phyloP scores from a whole-genome alignment of 768 basidiomycete genomes.

The Tremella fuciformis region DNA sequence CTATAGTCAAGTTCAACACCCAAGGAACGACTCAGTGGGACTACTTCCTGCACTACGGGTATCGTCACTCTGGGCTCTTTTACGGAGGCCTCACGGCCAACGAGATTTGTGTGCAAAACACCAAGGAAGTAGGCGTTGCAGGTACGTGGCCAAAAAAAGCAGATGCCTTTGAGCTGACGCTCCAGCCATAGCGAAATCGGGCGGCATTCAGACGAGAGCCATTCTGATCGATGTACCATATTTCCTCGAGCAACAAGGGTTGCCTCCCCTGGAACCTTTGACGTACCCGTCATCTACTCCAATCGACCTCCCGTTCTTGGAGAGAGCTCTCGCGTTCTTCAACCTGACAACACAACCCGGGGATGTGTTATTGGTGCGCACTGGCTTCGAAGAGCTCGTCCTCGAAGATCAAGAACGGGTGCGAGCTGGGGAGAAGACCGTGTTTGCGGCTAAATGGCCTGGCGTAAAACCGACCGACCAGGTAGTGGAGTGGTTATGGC shows the following conservation, averaged over 20 bases:
- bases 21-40: constrained; percentile 18
- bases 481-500: too few relatives aligned
- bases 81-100: constrained; percentile 17
- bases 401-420: neutral
- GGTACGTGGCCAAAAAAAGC: constrained; percentile 4
- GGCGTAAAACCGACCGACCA: too few relatives aligned
- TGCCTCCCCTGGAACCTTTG: constrained; percentile 7
- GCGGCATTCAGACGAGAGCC: constrained; percentile 13
- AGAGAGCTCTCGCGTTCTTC: constrained; percentile 3
- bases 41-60: constrained; percentile 17
- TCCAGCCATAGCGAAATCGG: constrained; percentile 14
- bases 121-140: constrained; percentile 14
- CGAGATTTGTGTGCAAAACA: constrained; percentile 7
- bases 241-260: neutral
- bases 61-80: constrained; percentile 7
- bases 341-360: constrained; percentile 9
- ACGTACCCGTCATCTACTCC: constrained; percentile 5
- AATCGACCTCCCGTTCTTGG: constrained; percentile 2
- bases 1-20: constrained; percentile 13
- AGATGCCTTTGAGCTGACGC: neutral
- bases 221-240: constrained; percentile 14
- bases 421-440: neutral
- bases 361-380: constrained; percentile 13
- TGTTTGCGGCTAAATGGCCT: too few relatives aligned
- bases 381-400: constrained; percentile 9